These are phyloP conservation scores for Wickerhamiella slavikovae DNA, from an alignment of 805 yeast genomes.

Conservation along the genomic window DNA sequence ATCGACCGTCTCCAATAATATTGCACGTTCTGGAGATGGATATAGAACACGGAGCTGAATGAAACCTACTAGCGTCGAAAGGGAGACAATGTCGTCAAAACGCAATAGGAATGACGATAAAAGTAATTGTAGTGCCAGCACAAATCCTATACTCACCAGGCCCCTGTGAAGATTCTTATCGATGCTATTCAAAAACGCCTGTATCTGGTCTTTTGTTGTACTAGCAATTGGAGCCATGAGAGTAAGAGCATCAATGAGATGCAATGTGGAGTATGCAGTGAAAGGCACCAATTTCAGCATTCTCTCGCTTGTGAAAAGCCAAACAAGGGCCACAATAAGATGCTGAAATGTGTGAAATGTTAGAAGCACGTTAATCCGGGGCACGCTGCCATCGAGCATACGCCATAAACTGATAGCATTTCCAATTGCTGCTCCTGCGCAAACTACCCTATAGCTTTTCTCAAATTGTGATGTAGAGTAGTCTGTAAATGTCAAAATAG, in stretches of 20 bases:
- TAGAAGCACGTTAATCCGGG: constrained; percentile 40
- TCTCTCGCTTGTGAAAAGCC: constrained; percentile 39
- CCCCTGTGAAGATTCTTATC: background rate
- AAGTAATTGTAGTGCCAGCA: constrained; percentile 22
- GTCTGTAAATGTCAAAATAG: no score
- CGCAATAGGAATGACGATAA: constrained; percentile 36
- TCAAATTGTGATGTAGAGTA: no score
- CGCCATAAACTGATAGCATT: constrained; percentile 9
- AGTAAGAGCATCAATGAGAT: constrained; percentile 36
- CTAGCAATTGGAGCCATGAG: background rate
- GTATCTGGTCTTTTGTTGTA: background rate
- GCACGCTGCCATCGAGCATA: constrained; percentile 38
- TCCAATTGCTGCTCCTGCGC: no score
- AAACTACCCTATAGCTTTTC: no score
- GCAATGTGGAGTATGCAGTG: constrained; percentile 53
- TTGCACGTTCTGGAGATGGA: no score
- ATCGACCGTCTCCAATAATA: no score
- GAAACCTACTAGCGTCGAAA: constrained; percentile 32
- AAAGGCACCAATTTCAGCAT: constrained; percentile 50
- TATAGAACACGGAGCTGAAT: constrained; percentile 55
- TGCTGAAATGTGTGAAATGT: constrained; percentile 64
- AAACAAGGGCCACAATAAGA: constrained; percentile 29
- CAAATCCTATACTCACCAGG: constrained; percentile 31
- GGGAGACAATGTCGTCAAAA: constrained; percentile 36
- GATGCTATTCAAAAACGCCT: background rate